phyloP scores from a whole-genome alignment of 2,329 filamentous ascomycete genomes.

The Sordariomycetes sp. region DNA sequence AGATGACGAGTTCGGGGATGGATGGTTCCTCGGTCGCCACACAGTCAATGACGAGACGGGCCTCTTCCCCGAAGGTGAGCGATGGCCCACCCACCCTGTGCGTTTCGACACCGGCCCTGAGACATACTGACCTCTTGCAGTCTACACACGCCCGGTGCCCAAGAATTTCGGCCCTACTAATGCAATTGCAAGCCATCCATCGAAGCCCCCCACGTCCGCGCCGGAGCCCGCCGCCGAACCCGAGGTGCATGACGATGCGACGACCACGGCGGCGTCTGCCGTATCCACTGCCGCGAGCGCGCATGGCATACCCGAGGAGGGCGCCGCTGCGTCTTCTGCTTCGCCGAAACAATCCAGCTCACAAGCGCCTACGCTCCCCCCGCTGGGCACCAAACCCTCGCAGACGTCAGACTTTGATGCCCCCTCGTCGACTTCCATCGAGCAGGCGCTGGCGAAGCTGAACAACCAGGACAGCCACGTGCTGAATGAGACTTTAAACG shows the following conservation, averaged over 20 bases:
- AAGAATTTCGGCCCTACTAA: constrained; percentile 21
- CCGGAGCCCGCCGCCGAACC: constrained; percentile 16
- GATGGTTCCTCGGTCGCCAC: constrained; percentile 72
- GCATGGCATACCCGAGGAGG: background rate
- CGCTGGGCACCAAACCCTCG: constrained; percentile 24
- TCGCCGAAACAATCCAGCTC: constrained; percentile 9
- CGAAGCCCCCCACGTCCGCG: constrained; percentile 16
- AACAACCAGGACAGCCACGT: constrained; percentile 48
- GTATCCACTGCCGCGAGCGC: constrained; percentile 4
- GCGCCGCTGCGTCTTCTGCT: background rate
- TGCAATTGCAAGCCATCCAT: constrained; percentile 7
- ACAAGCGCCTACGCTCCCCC: constrained; percentile 22
- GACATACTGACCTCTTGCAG: constrained; percentile 18
- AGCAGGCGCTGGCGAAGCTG: constrained; percentile 22
- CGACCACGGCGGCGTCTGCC: constrained; percentile 10
- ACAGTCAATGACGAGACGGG: constrained; percentile 60
- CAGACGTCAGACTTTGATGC: background rate
- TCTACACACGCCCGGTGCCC: constrained; percentile 48
- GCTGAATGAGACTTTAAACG: constrained; percentile 86
- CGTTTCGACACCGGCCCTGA: background rate
- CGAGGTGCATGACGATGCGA: constrained; percentile 6
- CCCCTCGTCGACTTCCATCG: constrained; percentile 15
- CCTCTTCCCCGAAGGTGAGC: constrained; percentile 70
- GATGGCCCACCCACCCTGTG: constrained; percentile 9
- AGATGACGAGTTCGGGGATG: constrained; percentile 81